Evolutionary conservation across 148 eudicot species (phyloP).

Genomic region (Nepenthes gracilis): DNA sequence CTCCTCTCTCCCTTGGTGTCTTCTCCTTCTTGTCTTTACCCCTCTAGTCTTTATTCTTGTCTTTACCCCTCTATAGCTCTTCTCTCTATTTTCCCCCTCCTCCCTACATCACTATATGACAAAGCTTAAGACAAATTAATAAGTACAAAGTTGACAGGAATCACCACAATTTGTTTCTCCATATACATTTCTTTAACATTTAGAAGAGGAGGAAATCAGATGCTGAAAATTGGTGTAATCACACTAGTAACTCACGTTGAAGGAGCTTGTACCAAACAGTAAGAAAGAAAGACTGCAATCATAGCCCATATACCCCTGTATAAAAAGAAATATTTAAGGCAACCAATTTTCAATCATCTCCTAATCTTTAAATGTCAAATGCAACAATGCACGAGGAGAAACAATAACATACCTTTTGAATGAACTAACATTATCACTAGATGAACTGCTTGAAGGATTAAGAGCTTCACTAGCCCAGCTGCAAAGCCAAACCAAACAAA

Average conservation of each 20-base stretch:
- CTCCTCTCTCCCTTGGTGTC: too few species aligned
- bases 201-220: neutral
- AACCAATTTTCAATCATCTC: neutral
- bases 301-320: slow-evolving; percentile 93
- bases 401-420: slow-evolving; percentile 58
- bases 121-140: too few species aligned
- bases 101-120: too few species aligned
- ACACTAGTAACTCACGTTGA: slow-evolving; percentile 60
- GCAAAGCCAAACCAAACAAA: slow-evolving; percentile 5
- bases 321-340: slow-evolving; percentile 7
- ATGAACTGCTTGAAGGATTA: slow-evolving; percentile 64
- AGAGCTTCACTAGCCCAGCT: slow-evolving; percentile 98
- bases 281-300: slow-evolving; percentile 92
- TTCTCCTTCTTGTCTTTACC: too few species aligned
- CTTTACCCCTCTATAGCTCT: too few species aligned
- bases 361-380: neutral
- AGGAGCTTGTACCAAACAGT: slow-evolving; percentile 93
- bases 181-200: too few species aligned
- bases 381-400: neutral
- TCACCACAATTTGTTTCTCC: too few species aligned
- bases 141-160: too few species aligned
- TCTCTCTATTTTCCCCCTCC: too few species aligned
- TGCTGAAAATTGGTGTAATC: neutral
- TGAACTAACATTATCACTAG: slow-evolving; percentile 55
- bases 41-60: too few species aligned